A percentile compares a stretch with the other conserved stretches of the same genome.
Evolutionary conservation across 768 basidiomycete species (phyloP).

Genomic region (Auricularia cornea): DNA sequence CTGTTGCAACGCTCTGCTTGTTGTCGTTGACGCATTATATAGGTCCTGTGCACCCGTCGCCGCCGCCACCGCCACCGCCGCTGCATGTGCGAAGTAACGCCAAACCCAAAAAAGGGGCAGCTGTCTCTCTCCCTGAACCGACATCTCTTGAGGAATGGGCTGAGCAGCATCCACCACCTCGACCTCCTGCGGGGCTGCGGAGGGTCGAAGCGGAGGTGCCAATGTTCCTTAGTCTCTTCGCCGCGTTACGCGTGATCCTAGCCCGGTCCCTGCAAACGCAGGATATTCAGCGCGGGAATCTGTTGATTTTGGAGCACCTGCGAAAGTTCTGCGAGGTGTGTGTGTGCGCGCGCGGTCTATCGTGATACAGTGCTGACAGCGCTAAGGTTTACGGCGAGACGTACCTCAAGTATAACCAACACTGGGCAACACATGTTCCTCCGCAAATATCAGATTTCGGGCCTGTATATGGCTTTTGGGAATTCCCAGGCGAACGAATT

Average conservation of each 20-base stretch:
- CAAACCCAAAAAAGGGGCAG: too few relatives aligned
- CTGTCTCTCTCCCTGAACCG: not conserved
- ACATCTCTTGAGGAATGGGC: not conserved
- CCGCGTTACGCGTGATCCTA: conserved; percentile 12
- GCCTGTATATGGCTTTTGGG: conserved; percentile 31
- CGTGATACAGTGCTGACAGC: not conserved
- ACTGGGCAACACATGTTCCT: conserved; percentile 26
- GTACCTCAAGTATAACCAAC: conserved; percentile 29
- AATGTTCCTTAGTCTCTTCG: conserved; percentile 15
- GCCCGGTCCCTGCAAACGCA: conserved; percentile 1
- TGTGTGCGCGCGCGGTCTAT: not conserved
- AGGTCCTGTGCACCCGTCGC: too few relatives aligned
- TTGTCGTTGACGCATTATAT: too few relatives aligned
- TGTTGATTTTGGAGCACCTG: conserved; percentile 16
- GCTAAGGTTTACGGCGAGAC: conserved; percentile 23
- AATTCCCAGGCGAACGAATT: conserved; percentile 27
- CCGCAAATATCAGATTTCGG: conserved; percentile 23
- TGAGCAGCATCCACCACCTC: not conserved
- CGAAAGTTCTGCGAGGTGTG: conserved; percentile 9
- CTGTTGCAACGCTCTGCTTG: too few relatives aligned
- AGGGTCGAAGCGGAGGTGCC: not conserved
- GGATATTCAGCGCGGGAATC: conserved; percentile 10
- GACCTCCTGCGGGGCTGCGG: not conserved
- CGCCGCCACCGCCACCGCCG: too few relatives aligned
- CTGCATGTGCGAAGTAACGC: too few relatives aligned